phyloP scores from a whole-genome alignment of 2,329 filamentous ascomycete genomes.

The Ceratocystis alfenasii region DNA sequence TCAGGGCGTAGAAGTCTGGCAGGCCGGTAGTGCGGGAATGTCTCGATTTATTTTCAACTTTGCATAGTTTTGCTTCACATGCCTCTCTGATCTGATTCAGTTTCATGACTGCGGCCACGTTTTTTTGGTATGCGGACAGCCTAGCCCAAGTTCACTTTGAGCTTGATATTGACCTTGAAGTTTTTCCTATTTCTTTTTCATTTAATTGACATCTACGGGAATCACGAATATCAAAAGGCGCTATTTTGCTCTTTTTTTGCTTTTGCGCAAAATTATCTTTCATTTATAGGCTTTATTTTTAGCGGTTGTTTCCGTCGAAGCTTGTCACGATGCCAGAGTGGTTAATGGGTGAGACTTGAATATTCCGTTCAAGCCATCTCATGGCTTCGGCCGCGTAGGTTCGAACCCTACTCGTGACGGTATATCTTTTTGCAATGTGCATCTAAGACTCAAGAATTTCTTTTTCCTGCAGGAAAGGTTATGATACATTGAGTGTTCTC shows the following conservation, averaged over 20 bases:
- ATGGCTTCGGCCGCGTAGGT: conserved; percentile 23
- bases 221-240: no score
- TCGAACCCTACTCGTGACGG: conserved; percentile 23
- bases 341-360: conserved; percentile 23
- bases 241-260: no score
- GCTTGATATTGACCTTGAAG: background rate
- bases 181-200: no score
- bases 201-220: no score
- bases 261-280: no score
- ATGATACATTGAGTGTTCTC: no score
- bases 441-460: no score
- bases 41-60: fast-evolving
- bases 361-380: conserved; percentile 22
- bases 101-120: background rate
- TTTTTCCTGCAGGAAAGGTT: no score
- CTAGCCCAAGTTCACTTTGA: background rate
- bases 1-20: background rate
- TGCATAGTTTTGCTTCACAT: background rate
- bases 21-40: background rate
- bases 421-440: no score
- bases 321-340: conserved; percentile 22
- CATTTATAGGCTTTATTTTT: no score
- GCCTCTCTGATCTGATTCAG: background rate
- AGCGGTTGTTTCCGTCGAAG: no score
- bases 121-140: background rate